Conservation (phyloP, 306 rosid species). For the Glycyrrhiza uralensis region DNA sequence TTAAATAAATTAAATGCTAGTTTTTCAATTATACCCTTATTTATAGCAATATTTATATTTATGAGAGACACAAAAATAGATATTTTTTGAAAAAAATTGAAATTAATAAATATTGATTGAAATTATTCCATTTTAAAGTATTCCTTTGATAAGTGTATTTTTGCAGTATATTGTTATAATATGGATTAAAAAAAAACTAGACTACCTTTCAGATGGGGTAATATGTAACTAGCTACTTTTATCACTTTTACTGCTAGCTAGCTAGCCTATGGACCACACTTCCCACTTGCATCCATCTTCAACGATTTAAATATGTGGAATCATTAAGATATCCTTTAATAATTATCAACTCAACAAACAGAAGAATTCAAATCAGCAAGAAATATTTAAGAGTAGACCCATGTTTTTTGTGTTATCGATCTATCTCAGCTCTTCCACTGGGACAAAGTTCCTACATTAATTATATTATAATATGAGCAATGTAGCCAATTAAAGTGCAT, state of each 20-base stretch:
- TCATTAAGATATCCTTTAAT: constrained; percentile 23
- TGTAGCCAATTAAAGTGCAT: constrained; percentile 1
- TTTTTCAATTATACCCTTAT: too few relatives aligned
- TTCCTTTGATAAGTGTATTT: too few relatives aligned
- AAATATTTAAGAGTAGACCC: constrained; percentile 39
- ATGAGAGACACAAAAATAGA: too few relatives aligned
- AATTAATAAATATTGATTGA: too few relatives aligned
- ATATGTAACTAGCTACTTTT: too few relatives aligned
- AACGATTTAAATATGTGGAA: constrained; percentile 22
- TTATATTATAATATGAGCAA: not conserved
- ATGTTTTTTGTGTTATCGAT: constrained; percentile 31
- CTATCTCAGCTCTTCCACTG: constrained; percentile 24
- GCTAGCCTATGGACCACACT: constrained; percentile 41
- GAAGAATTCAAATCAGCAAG: constrained; percentile 40
- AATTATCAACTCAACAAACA: constrained; percentile 28
- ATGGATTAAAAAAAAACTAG: too few relatives aligned
- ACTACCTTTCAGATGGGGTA: too few relatives aligned
- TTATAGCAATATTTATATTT: too few relatives aligned
- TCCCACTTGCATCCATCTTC: constrained; percentile 45
- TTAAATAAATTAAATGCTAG: too few relatives aligned
- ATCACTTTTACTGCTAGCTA: constrained; percentile 23
- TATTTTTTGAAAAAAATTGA: too few relatives aligned
- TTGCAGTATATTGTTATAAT: too few relatives aligned
- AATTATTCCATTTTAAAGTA: too few relatives aligned
- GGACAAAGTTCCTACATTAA: constrained; percentile 13